Evolutionary conservation across 1,284 basidiomycete species (phyloP).

Genomic region (Anthracocystis panici-leucophaei): DNA sequence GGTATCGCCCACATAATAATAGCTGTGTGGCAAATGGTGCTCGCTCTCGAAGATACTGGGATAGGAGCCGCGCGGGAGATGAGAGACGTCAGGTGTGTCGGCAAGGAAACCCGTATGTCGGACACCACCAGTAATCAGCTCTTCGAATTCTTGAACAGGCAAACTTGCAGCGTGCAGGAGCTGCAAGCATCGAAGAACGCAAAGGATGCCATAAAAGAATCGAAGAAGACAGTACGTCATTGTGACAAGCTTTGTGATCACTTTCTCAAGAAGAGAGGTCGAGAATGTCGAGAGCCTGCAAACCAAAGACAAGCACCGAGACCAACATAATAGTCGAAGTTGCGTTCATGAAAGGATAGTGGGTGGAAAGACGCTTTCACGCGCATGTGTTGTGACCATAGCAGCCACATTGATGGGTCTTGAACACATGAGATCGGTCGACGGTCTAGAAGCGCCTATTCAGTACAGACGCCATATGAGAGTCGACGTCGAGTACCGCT

Average conservation of each 20-base stretch:
- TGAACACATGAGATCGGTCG: no score
- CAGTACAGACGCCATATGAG: no score
- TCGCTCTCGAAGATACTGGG: not conserved
- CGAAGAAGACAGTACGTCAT: not conserved
- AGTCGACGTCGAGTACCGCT: no score
- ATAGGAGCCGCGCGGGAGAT: not conserved
- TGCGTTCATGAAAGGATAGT: no score
- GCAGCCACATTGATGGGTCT: no score
- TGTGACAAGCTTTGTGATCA: no score
- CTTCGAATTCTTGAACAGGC: conserved; percentile 1
- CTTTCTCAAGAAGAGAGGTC: no score
- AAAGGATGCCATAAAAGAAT: not conserved
- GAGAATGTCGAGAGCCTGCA: not conserved
- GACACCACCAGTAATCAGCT: not conserved
- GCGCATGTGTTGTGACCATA: no score
- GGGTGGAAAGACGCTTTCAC: no score
- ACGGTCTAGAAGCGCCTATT: no score
- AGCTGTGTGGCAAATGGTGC: not conserved
- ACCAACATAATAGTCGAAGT: no score
- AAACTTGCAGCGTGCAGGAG: not conserved
- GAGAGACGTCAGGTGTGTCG: not conserved
- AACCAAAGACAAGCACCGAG: not conserved
- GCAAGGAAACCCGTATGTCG: not conserved
- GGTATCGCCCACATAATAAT: not conserved
- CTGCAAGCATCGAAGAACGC: not conserved